phyloP scores from a whole-genome alignment of 352 stramenopile genomes.

The Globisporangium abappressorium region DNA sequence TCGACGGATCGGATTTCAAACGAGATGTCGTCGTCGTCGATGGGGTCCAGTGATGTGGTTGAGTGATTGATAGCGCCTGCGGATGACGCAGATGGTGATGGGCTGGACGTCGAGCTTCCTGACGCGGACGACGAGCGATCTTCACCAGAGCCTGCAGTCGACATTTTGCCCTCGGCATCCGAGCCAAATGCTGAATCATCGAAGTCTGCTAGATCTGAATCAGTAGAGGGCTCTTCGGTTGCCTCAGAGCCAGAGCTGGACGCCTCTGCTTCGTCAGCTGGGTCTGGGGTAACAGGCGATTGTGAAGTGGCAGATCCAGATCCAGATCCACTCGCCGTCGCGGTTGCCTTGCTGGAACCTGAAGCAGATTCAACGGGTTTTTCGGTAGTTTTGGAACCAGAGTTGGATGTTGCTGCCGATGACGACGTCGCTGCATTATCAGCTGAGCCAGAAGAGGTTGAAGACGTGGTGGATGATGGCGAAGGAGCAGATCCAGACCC shows the following conservation, averaged over 20 bases:
- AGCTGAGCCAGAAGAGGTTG: background rate
- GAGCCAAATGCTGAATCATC: background rate
- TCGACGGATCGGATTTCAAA: conserved; percentile 35
- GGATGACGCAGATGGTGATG: conserved; percentile 2
- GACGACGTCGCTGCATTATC: background rate
- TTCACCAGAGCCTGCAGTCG: background rate
- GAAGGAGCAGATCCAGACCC: background rate
- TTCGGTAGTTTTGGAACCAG: background rate
- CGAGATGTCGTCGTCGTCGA: conserved; percentile 14
- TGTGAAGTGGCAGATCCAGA: background rate
- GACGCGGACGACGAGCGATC: background rate
- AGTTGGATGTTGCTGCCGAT: background rate
- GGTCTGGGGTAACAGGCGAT: background rate
- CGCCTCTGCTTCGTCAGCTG: background rate
- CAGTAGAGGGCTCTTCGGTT: background rate
- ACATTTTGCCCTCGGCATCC: background rate
- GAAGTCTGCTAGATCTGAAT: background rate
- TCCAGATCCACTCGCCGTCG: background rate
- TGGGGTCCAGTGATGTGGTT: background rate
- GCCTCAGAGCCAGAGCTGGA: background rate
- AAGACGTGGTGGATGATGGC: background rate
- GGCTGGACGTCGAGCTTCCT: background rate
- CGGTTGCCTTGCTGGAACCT: background rate
- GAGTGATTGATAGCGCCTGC: background rate
- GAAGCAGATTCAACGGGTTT: background rate